phyloP scores from a whole-genome alignment of 116 monocot species.

The Phalaenopsis hybrid region DNA sequence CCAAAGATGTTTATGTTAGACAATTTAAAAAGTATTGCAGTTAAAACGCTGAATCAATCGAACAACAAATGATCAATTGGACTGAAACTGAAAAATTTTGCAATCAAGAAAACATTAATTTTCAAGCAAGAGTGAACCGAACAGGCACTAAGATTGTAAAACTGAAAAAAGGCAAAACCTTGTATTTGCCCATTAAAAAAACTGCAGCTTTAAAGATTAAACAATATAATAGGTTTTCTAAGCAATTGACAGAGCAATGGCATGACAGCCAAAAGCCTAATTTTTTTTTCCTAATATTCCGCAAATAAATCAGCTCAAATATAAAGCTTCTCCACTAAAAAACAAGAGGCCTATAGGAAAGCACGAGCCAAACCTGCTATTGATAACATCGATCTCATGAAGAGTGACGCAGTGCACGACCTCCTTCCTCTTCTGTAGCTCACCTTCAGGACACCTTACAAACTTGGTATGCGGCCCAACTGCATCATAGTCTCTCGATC shows the following conservation, averaged over 20 bases:
- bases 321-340: too few relatives aligned
- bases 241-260: not conserved
- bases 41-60: not conserved
- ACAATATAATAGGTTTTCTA: not conserved
- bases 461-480: constrained; percentile 77
- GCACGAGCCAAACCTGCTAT: constrained; percentile 63
- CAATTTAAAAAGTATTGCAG: not conserved
- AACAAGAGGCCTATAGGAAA: not conserved
- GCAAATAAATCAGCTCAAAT: too few relatives aligned
- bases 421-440: constrained; percentile 92
- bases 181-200: not conserved
- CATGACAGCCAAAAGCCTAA: too few relatives aligned
- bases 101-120: not conserved
- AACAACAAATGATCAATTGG: not conserved
- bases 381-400: constrained; percentile 96
- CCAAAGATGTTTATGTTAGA: not conserved
- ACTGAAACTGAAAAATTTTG: not conserved
- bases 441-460: constrained; percentile 83
- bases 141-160: not conserved
- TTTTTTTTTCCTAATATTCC: too few relatives aligned
- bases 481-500: constrained; percentile 88
- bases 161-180: not conserved
- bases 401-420: constrained; percentile 92
- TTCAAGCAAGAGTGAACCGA: not conserved
- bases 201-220: not conserved